Conservation (phyloP, 768 basidiomycete genomes). For the Chlorophyllum brunneum region DNA sequence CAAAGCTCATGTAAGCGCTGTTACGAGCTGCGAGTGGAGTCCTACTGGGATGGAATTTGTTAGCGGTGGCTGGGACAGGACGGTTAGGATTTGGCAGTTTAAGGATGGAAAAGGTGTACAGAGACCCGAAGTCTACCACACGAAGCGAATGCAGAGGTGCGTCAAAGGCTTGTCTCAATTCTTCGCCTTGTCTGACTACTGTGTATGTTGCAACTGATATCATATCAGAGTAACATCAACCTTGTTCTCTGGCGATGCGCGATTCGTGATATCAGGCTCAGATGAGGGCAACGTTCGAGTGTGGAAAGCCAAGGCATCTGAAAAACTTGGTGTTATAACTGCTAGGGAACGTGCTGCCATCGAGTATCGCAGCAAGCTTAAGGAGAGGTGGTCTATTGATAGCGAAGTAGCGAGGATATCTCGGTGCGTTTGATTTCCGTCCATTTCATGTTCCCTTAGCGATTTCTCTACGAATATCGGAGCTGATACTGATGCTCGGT, state of each 20-base stretch:
- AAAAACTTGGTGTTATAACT: slow-evolving; percentile 88
- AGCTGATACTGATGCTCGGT: slow-evolving; percentile 4
- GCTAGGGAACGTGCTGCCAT: slow-evolving; percentile 87
- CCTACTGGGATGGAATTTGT: slow-evolving; percentile 96
- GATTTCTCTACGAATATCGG: not conserved
- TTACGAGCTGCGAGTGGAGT: slow-evolving; percentile 96
- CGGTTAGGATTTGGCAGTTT: slow-evolving; percentile 77
- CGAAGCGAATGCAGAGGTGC: slow-evolving; percentile 97
- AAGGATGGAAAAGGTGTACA: slow-evolving; percentile 16
- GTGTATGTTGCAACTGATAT: not conserved
- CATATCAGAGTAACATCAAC: slow-evolving; percentile 78
- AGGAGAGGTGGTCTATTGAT: slow-evolving; percentile 87
- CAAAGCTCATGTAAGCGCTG: slow-evolving; percentile 95
- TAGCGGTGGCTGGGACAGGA: slow-evolving; percentile 95
- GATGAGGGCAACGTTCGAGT: slow-evolving; percentile 94
- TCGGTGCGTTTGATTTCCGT: slow-evolving; percentile 52
- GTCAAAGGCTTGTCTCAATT: slow-evolving; percentile 14
- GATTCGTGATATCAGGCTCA: slow-evolving; percentile 87
- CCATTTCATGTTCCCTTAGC: not conserved
- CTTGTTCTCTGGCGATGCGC: slow-evolving; percentile 84
- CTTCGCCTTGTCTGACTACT: not conserved
- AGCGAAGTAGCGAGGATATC: slow-evolving; percentile 75
- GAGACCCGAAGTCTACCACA: slow-evolving; percentile 87
- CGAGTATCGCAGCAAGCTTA: slow-evolving; percentile 87
- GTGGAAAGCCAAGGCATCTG: slow-evolving; percentile 93